Conservation (phyloP, 2,329 filamentous ascomycete species). For the Pseudocercospora pini-densiflorae region DNA sequence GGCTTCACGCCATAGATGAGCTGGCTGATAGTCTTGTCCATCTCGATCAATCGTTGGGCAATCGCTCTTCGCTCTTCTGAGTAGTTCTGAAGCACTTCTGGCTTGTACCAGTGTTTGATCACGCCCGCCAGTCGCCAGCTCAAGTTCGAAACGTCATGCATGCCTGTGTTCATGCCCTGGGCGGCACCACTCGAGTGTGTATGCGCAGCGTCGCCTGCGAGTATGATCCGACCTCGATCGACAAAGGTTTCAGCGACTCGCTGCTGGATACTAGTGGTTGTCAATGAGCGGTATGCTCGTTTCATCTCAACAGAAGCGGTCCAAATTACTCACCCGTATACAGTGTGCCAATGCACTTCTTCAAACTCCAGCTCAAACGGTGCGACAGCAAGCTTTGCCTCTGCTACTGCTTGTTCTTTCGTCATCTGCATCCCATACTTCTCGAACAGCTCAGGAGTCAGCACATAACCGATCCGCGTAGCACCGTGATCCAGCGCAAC, state of each 20-base stretch:
- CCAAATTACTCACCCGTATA: neutral
- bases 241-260: neutral
- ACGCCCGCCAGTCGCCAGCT: slow-evolving; percentile 36
- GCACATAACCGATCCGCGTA: slow-evolving; percentile 59
- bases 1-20: neutral
- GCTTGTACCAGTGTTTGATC: slow-evolving; percentile 10
- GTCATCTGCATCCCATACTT: slow-evolving; percentile 41
- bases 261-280: neutral
- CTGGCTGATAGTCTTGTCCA: slow-evolving; percentile 33
- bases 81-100: slow-evolving; percentile 13
- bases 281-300: no score
- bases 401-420: slow-evolving; percentile 43
- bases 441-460: slow-evolving; percentile 48
- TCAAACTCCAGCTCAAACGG: slow-evolving; percentile 47
- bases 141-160: slow-evolving; percentile 43
- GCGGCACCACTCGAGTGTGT: slow-evolving; percentile 42
- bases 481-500: slow-evolving; percentile 58
- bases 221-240: slow-evolving; percentile 19
- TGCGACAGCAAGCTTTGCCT: slow-evolving; percentile 46
- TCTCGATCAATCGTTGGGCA: slow-evolving; percentile 43
- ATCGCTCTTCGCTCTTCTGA: slow-evolving; percentile 13
- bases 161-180: slow-evolving; percentile 45
- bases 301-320: no score
- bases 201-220: slow-evolving; percentile 42
- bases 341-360: neutral